Conservation (phyloP, 768 basidiomycete species). For the Pleurotus tuoliensis region DNA sequence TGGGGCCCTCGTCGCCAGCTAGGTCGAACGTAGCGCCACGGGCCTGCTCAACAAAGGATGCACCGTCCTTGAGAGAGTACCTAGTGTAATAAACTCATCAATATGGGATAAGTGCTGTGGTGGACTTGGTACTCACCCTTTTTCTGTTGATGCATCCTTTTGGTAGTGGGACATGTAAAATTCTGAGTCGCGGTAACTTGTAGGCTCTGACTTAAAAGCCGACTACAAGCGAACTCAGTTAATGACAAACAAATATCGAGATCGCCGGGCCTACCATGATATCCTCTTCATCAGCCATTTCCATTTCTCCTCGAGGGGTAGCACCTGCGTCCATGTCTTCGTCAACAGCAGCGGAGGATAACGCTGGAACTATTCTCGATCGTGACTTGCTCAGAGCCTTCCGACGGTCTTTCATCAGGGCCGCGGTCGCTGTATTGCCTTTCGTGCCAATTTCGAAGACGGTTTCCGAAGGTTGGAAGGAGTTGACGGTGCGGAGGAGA, state of each 20-base stretch:
- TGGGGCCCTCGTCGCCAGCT: constrained; percentile 67
- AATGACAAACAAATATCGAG: not conserved
- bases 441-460: constrained; percentile 86
- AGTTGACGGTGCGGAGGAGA: constrained; percentile 69
- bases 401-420: constrained; percentile 86
- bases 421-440: constrained; percentile 56
- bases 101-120: constrained; percentile 1
- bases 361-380: constrained; percentile 33
- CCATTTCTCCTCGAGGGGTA: constrained; percentile 33
- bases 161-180: constrained; percentile 94
- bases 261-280: constrained; percentile 51
- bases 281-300: constrained; percentile 79
- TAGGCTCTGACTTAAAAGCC: constrained; percentile 52
- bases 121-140: constrained; percentile 58
- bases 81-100: constrained; percentile 30
- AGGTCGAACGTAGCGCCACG: constrained; percentile 79
- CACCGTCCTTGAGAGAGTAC: constrained; percentile 87
- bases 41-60: constrained; percentile 84
- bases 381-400: constrained; percentile 69
- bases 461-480: constrained; percentile 85
- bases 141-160: constrained; percentile 81
- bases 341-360: constrained; percentile 24
- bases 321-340: constrained; percentile 31
- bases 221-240: constrained; percentile 35
- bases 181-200: constrained; percentile 68